These are phyloP conservation scores for Grosmannia serpens DNA, from an alignment of 2,329 filamentous ascomycete species.

Conservation along the genomic window DNA sequence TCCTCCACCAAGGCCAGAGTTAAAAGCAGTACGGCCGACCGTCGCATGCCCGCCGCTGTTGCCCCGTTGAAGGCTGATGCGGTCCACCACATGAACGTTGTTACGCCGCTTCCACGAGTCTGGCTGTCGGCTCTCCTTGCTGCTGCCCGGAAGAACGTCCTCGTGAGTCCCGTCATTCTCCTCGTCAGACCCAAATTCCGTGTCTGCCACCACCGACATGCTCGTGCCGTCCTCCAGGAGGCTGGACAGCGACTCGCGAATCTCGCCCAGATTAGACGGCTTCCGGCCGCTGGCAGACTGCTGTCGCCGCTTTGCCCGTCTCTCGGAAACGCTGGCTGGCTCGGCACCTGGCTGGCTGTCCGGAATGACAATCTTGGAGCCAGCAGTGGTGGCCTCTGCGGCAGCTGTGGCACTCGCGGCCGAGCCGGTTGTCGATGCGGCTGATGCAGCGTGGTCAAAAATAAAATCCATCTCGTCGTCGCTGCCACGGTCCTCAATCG, in stretches of 20 bases:
- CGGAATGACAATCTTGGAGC: slow-evolving; percentile 3
- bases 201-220: slow-evolving; percentile 35
- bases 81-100: slow-evolving; percentile 56
- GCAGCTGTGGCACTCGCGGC: not conserved
- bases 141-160: slow-evolving; percentile 16
- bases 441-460: slow-evolving; percentile 19
- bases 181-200: slow-evolving; percentile 29
- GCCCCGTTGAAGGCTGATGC: slow-evolving; percentile 56
- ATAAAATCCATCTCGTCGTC: slow-evolving; percentile 71
- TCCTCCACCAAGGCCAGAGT: slow-evolving; percentile 21
- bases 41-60: slow-evolving; percentile 17
- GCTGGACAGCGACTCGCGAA: slow-evolving; percentile 72
- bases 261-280: slow-evolving; percentile 65
- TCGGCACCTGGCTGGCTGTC: slow-evolving; percentile 8
- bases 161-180: slow-evolving; percentile 28
- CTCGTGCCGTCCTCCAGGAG: slow-evolving; percentile 55
- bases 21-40: slow-evolving; percentile 7
- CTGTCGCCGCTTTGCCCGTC: not conserved
- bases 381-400: not conserved
- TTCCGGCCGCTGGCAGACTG: slow-evolving; percentile 46
- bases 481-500: slow-evolving; percentile 70
- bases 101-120: slow-evolving; percentile 14
- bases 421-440: slow-evolving; percentile 25
- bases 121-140: slow-evolving; percentile 40
- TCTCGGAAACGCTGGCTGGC: not conserved